phyloP scores from a whole-genome alignment of 1,284 basidiomycete species.

The Papiliotrema flavescens region DNA sequence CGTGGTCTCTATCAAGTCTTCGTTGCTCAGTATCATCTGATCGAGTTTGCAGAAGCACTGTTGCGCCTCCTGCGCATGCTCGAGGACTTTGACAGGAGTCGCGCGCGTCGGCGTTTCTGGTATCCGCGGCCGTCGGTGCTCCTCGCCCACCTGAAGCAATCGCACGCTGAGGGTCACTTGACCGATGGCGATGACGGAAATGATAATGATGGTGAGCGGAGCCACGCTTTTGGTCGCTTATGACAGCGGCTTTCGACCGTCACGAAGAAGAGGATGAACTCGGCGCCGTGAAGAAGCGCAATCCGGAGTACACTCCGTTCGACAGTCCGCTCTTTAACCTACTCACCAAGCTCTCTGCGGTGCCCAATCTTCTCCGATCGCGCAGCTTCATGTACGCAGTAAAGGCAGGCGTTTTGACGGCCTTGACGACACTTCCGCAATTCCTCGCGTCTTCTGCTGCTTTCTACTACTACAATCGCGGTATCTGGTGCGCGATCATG shows the following conservation, averaged over 20 bases:
- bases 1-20: slow-evolving; percentile 58
- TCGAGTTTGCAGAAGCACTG: slow-evolving; percentile 55
- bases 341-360: slow-evolving; percentile 27
- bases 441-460: slow-evolving; percentile 36
- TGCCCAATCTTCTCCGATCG: slow-evolving; percentile 35
- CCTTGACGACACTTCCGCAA: slow-evolving; percentile 48
- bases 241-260: slow-evolving; percentile 17
- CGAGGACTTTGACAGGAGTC: slow-evolving; percentile 58
- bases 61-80: slow-evolving; percentile 57
- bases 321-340: slow-evolving; percentile 29
- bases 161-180: slow-evolving; percentile 21
- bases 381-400: slow-evolving; percentile 62
- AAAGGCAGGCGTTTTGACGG: slow-evolving; percentile 70
- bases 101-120: slow-evolving; percentile 61
- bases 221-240: neutral
- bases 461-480: slow-evolving; percentile 46
- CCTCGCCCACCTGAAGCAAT: slow-evolving; percentile 22
- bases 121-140: slow-evolving; percentile 55
- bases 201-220: slow-evolving; percentile 27
- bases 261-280: slow-evolving; percentile 29
- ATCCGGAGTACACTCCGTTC: slow-evolving; percentile 49
- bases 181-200: slow-evolving; percentile 28
- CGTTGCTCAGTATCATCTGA: slow-evolving; percentile 70
- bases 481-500: slow-evolving; percentile 43
- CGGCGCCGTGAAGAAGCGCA: slow-evolving; percentile 36